Base-by-base conservation (phyloP, 345 rosid genomes). In the Aethionema arabicum region DNA sequence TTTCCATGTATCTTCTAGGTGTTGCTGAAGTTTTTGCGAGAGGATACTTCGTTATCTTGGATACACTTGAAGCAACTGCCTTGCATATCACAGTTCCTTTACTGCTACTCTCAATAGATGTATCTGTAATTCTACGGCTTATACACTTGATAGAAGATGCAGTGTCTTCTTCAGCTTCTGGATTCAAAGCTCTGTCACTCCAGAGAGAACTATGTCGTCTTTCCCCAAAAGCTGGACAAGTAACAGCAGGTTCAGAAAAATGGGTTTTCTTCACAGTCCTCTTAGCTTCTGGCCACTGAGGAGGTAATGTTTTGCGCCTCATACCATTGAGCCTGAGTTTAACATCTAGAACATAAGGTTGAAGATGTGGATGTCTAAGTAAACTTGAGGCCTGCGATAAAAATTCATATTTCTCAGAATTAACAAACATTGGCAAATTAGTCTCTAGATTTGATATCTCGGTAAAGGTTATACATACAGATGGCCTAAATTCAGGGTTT, bases 401-500 rank as follows among this genome's bases (percentile, higher is more conserved):
- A 4, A 31, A 16, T 35, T 30, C 13, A 41, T 52, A 39, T 32
- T 37, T 52, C 10, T 7, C 33, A 63, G 5, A 52, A 36, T 47
- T 61, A 61, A 37, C 33, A 39, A 31, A 61, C 13, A 30, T 7
- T 37, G 39, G 31, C 15, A 9, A 13, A 6, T 5, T 6, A 52
- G 38, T 46, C 27, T 40, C 45, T 8, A 10, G 11, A 11, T 43
- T 11, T 43, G 14, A 15, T 43, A 13, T 43, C 47, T 43, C 4
- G 15, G 32, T 4, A 36, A 36, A 49, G 27, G 40, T 63, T 49
- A 61, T 62, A 62, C 91, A 61, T 86, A 90, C 97, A 70, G 79
- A 80, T 74, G 97, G 92, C 66, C 97, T 67, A 37, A 90, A 82
- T 73, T 90, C 90, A 4, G 97, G 95, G 69, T 90, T 87, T 78